These are phyloP conservation scores for Kondoa malvinella DNA, from an alignment of 768 basidiomycete genomes.

Conservation along the genomic window DNA sequence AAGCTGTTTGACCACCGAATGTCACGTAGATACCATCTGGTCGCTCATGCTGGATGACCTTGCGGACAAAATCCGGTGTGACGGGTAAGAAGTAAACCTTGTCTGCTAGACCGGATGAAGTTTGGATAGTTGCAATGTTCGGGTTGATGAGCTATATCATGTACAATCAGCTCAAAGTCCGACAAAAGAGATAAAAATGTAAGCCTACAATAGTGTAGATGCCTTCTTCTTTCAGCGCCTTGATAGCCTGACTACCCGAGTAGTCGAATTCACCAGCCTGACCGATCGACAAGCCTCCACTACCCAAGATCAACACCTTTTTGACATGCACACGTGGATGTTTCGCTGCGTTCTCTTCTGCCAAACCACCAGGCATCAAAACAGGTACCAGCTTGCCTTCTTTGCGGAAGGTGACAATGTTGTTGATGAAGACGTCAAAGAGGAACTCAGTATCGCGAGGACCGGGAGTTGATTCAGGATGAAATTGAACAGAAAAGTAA, in stretches of 20 bases:
- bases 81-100: conserved; percentile 99
- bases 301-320: conserved; percentile 93
- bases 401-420: conserved; percentile 36
- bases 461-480: conserved; percentile 91
- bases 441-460: conserved; percentile 97
- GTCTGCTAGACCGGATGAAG: conserved; percentile 91
- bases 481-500: conserved; percentile 98
- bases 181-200: not conserved
- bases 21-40: conserved; percentile 98
- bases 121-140: conserved; percentile 97
- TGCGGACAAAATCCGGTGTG: conserved; percentile 90
- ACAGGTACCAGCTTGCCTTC: conserved; percentile 34
- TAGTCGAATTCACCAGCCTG: conserved; percentile 99
- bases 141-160: conserved; percentile 30
- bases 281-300: conserved; percentile 92
- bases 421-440: conserved; percentile 91
- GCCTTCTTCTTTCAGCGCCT: conserved; percentile 94
- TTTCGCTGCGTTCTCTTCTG: conserved; percentile 63
- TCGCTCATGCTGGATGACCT: conserved; percentile 96
- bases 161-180: not conserved
- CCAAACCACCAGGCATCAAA: conserved; percentile 39
- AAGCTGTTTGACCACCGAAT: conserved; percentile 92
- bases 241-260: conserved; percentile 97
- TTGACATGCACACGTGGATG: conserved; percentile 49
- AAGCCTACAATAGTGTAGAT: conserved; percentile 79